Evolutionary conservation across 2,329 filamentous ascomycete species (phyloP).

Genomic region (Paradendryphiella salina): DNA sequence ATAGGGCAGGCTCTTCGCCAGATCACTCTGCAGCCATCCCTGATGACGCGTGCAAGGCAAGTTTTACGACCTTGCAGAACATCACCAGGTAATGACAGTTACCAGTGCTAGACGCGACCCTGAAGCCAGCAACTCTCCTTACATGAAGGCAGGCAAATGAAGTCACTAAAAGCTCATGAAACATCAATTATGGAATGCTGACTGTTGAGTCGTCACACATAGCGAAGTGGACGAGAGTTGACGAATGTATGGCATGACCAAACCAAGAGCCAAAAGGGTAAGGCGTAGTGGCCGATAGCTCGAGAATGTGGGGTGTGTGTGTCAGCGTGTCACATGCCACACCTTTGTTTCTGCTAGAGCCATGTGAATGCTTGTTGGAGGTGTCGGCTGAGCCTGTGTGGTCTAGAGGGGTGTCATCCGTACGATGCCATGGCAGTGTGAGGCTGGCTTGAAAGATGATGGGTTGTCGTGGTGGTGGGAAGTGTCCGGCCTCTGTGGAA

Average conservation of each 20-base stretch:
- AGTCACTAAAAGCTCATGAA: no score
- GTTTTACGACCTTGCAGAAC: no score
- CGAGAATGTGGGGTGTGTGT: constrained; percentile 28
- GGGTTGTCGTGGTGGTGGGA: not conserved
- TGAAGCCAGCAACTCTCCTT: no score
- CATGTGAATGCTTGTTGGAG: constrained; percentile 17
- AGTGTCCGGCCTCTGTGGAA: not conserved
- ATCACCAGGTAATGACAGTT: no score
- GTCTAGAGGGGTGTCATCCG: constrained; percentile 28
- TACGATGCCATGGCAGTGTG: constrained; percentile 15
- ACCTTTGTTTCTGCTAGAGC: constrained; percentile 21
- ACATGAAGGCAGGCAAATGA: no score
- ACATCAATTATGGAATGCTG: no score
- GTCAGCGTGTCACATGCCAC: constrained; percentile 29
- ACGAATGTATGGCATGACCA: constrained; percentile 9
- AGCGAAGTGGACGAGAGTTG: not conserved
- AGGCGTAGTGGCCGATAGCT: constrained; percentile 7
- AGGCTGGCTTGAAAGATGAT: constrained; percentile 1
- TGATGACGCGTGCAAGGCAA: no score
- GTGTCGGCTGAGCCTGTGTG: constrained; percentile 19
- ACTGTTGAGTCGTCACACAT: no score
- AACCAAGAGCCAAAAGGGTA: constrained; percentile 8
- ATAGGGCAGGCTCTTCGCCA: no score
- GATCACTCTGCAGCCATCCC: no score
- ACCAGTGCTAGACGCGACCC: no score